These are phyloP conservation scores for Fomitiporia mediterranea DNA, from an alignment of 1,284 basidiomycete species.

Conservation along the genomic window DNA sequence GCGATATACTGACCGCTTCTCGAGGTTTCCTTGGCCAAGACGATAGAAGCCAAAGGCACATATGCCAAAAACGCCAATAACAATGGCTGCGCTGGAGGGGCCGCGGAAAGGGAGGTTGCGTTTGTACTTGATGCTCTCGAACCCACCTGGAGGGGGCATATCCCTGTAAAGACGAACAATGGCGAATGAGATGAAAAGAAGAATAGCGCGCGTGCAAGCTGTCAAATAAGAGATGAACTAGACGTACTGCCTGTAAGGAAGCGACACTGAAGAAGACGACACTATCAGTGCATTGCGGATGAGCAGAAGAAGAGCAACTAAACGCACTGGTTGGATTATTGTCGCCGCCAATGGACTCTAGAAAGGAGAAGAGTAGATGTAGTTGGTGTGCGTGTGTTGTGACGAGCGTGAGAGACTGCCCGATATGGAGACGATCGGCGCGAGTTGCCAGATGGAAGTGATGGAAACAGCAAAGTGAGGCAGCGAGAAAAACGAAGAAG, in stretches of 20 bases:
- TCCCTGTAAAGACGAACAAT: constrained; percentile 54
- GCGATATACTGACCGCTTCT: constrained; percentile 74
- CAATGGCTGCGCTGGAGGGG: constrained; percentile 82
- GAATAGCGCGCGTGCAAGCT: neutral
- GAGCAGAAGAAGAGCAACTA: neutral
- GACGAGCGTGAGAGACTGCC: constrained; percentile 22
- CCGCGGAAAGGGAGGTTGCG: constrained; percentile 93
- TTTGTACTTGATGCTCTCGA: constrained; percentile 92
- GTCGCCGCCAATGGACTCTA: neutral
- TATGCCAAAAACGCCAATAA: constrained; percentile 79
- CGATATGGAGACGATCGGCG: constrained; percentile 20
- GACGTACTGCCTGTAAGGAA: constrained; percentile 29
- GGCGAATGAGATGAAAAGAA: neutral
- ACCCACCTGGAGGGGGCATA: constrained; percentile 92
- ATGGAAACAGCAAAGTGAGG: neutral
- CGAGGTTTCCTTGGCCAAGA: constrained; percentile 85
- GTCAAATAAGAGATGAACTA: neutral
- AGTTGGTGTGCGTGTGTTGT: neutral
- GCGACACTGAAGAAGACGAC: constrained; percentile 20
- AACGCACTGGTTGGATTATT: neutral
- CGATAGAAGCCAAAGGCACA: constrained; percentile 94
- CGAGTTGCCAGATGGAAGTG: constrained; percentile 1
- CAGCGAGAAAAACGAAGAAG: neutral
- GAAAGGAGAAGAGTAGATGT: neutral
- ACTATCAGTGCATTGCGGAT: neutral